phyloP scores from a whole-genome alignment of 345 rosid species.

The Pelargonium nanum region DNA sequence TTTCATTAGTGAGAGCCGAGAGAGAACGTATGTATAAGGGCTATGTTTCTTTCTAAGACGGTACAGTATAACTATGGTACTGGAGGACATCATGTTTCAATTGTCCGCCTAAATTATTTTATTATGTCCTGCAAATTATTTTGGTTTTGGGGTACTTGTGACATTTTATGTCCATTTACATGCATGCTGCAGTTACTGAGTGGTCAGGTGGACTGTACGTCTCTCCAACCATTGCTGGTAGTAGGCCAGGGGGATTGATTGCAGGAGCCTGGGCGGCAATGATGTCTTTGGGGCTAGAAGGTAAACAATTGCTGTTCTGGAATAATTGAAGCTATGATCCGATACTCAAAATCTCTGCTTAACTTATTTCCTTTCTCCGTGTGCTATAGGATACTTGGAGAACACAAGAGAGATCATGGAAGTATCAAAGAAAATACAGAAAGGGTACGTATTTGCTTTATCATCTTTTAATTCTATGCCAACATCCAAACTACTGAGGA shows the following conservation, averaged over 20 bases:
- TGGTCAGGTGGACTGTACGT: slow-evolving; percentile 95
- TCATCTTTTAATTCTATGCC: not conserved
- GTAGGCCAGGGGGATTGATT: slow-evolving; percentile 82
- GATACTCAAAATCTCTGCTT: too few species aligned
- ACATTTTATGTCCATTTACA: slow-evolving; percentile 9
- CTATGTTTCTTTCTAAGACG: too few species aligned
- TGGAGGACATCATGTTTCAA: not conserved
- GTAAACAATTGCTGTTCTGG: slow-evolving; percentile 19
- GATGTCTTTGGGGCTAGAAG: slow-evolving; percentile 79
- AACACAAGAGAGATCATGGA: slow-evolving; percentile 72
- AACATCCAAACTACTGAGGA: not conserved
- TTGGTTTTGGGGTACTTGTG: slow-evolving; percentile 10
- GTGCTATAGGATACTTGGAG: slow-evolving; percentile 53
- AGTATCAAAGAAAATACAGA: slow-evolving; percentile 53
- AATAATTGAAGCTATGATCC: not conserved
- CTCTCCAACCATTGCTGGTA: slow-evolving; percentile 90
- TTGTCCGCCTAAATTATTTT: too few species aligned
- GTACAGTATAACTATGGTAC: not conserved
- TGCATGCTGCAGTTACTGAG: slow-evolving; percentile 59
- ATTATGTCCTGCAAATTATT: not conserved
- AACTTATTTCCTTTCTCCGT: slow-evolving; percentile 4
- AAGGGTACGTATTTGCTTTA: slow-evolving; percentile 38
- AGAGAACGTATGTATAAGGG: too few species aligned
- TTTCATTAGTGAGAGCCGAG: not conserved
- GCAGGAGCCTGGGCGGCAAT: slow-evolving; percentile 97